Evolutionary conservation across 148 eudicot species (phyloP), one percentile per base, ranked within the genome.

Genomic region (Rhododendron kiyosumense): DNA sequence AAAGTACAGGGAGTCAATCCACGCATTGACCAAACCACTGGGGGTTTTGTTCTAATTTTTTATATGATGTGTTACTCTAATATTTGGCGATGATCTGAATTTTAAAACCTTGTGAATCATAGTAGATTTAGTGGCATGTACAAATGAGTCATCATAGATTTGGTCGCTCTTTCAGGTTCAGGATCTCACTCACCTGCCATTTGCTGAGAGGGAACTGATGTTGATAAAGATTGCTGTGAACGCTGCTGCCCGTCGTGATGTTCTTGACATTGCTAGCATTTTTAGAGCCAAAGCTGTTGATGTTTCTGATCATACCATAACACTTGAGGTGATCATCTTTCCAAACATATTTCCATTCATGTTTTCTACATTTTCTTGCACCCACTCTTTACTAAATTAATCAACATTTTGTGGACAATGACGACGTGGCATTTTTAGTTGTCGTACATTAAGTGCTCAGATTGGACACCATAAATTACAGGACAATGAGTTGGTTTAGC

Each of bases 271-370:
- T 87, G 98, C 97, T 71, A 94, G 87, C 59, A 95, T 96, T 69
- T 96, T 96, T 89, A 93, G 99, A 34, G 98, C 99, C 79, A 96
- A 94, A 87, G 94, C 98, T 77, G 97, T 96, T 83, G 99, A 96
- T 93, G 98, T 96, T 81, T 96, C 99, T 86, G 98, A 93, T 88
- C 99, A 96, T 86, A 96, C 99, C 22, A 84, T 96, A 85, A 96
- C 99, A 52, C 87, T 96, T 74, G 94, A 95, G 96, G 99, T 96
- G 84, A 87, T 84, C 45, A 30, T 24, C 24, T 28, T 74, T 65
- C 65, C 75, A 5, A 74, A 28, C 61, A 61, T 24, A 18, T 13
- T 22, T 28, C 71, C 41, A 49, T 85, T 67, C 12, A 51, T 43
- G 34, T 84, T 43, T 26, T 34, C 10, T 57, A 3, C 52, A 85